phyloP scores from a whole-genome alignment of 2,329 filamentous ascomycete species.

The Coniochaeta sp. region DNA sequence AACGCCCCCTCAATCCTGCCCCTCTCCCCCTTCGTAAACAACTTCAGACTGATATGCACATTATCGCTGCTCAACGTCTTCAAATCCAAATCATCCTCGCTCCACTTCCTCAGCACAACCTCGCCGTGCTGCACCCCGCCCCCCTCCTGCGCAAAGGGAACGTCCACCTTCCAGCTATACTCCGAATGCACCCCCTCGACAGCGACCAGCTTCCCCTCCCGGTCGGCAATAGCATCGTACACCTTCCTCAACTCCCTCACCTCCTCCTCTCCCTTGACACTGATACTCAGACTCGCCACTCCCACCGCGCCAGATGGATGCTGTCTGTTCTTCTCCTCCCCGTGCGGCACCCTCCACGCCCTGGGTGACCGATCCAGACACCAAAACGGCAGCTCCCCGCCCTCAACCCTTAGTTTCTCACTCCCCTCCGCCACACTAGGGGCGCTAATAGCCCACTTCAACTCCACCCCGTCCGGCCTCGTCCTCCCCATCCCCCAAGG shows the following conservation, averaged over 20 bases:
- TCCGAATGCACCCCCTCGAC: neutral
- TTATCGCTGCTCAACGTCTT: neutral
- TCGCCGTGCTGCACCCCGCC: neutral
- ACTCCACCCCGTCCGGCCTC: slow-evolving; percentile 44
- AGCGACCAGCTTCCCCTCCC: neutral
- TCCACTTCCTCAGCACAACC: neutral
- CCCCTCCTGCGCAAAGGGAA: neutral
- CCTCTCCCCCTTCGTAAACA: no score
- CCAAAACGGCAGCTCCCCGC: slow-evolving; percentile 56
- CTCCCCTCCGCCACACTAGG: slow-evolving; percentile 16
- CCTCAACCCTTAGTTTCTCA: slow-evolving; percentile 16
- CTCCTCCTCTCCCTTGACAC: slow-evolving; percentile 16
- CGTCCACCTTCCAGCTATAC: neutral
- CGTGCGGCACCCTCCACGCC: slow-evolving; percentile 44
- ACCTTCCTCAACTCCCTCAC: slow-evolving; percentile 15
- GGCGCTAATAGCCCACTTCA: slow-evolving; percentile 54
- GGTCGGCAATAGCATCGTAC: slow-evolving; percentile 20
- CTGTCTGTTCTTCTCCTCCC: slow-evolving; percentile 23
- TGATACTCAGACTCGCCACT: slow-evolving; percentile 36
- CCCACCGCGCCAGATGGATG: slow-evolving; percentile 48
- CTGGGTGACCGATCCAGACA: slow-evolving; percentile 56
- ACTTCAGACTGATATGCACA: no score
- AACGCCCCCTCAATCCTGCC: no score
- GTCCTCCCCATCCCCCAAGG: slow-evolving; percentile 46
- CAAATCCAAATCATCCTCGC: neutral